Conservation (phyloP, 2,329 filamentous ascomycete genomes). For the Alternaria novae-zelandiae region DNA sequence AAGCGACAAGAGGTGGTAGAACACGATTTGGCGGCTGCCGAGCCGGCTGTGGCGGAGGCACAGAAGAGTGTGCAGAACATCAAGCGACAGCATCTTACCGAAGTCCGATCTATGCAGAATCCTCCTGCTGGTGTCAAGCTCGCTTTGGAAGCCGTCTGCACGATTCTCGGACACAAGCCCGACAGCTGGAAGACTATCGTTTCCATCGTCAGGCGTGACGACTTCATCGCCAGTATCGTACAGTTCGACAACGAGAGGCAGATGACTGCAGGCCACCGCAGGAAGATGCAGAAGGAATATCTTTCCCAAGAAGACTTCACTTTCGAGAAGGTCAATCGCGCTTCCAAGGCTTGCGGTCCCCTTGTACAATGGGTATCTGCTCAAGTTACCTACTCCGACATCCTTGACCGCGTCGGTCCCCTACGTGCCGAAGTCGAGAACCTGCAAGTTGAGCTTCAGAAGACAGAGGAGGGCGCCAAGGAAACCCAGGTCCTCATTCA, state of each 20-base stretch:
- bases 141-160: slow-evolving; percentile 95
- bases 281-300: slow-evolving; percentile 92
- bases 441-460: slow-evolving; percentile 85
- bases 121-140: slow-evolving; percentile 90
- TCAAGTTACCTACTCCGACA: slow-evolving; percentile 97
- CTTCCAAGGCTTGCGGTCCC: slow-evolving; percentile 95
- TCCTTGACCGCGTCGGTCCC: slow-evolving; percentile 90
- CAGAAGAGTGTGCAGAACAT: slow-evolving; percentile 98
- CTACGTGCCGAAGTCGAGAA: slow-evolving; percentile 86
- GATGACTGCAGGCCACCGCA: slow-evolving; percentile 83
- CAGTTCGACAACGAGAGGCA: slow-evolving; percentile 94
- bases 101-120: slow-evolving; percentile 96
- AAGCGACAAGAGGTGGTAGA: slow-evolving; percentile 83
- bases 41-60: slow-evolving; percentile 90
- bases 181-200: slow-evolving; percentile 92
- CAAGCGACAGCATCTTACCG: slow-evolving; percentile 94
- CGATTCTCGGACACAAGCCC: slow-evolving; percentile 87
- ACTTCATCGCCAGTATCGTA: slow-evolving; percentile 98
- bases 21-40: slow-evolving; percentile 85
- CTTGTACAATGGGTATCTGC: slow-evolving; percentile 97
- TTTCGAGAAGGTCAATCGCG: slow-evolving; percentile 93
- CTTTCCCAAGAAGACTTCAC: slow-evolving; percentile 94
- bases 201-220: slow-evolving; percentile 84
- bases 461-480: slow-evolving; percentile 92
- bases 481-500: slow-evolving; percentile 88